A percentile compares a stretch with the other conserved stretches of the same genome.
Evolutionary conservation across 2,329 filamentous ascomycete species (phyloP).

Genomic region (Epichloe hybrida): DNA sequence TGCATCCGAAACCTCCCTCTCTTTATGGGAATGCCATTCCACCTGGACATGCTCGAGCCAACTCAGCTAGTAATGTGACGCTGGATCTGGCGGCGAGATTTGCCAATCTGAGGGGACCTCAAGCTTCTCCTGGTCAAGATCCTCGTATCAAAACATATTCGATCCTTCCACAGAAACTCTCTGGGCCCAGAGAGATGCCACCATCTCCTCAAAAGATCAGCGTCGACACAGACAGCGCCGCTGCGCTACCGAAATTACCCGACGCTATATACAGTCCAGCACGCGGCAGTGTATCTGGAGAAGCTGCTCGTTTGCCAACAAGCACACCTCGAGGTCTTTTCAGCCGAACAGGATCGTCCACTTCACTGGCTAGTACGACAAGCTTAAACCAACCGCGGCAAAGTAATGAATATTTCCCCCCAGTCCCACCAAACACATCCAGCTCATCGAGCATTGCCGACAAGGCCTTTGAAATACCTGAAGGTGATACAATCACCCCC

Average conservation of each 20-base stretch:
- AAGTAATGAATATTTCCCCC: conserved; percentile 18
- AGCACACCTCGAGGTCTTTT: conserved; percentile 52
- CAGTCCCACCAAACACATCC: conserved; percentile 13
- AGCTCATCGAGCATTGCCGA: conserved; percentile 19
- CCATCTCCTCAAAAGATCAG: conserved; percentile 25
- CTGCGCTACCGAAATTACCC: conserved; percentile 53
- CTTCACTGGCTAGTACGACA: conserved; percentile 21
- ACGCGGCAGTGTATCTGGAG: conserved; percentile 53
- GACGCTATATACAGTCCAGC: conserved; percentile 70
- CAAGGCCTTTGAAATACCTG: conserved; percentile 34
- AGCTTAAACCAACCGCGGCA: conserved; percentile 15
- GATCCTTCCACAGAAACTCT: conserved; percentile 23
- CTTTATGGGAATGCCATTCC: conserved; percentile 45
- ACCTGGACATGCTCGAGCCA: conserved; percentile 17
- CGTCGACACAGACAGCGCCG: conserved; percentile 35
- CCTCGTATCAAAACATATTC: conserved; percentile 38
- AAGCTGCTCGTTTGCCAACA: conserved; percentile 50
- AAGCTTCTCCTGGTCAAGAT: conserved; percentile 31
- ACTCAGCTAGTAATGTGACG: conserved; percentile 17
- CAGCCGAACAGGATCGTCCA: conserved; percentile 42
- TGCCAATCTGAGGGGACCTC: conserved; percentile 37
- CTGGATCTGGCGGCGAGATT: conserved; percentile 44
- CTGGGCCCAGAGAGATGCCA: conserved; percentile 42
- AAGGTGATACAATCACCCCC: conserved; percentile 47
- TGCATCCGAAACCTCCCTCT: conserved; percentile 55